phyloP scores from a whole-genome alignment of 352 stramenopile species.

The Sclerospora graminicola region DNA sequence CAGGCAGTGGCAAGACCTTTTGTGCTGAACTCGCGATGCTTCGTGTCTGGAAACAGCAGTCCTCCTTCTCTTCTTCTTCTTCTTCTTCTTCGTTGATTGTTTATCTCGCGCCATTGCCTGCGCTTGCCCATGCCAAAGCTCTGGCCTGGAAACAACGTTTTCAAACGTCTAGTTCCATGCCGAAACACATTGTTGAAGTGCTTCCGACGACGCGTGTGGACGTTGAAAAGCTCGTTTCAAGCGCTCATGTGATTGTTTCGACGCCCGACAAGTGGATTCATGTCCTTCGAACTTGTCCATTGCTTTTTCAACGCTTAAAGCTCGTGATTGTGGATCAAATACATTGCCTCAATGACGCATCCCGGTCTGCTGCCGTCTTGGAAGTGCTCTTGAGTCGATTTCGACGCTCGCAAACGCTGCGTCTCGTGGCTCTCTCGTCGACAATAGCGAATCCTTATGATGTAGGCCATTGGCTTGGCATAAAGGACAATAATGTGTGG shows the following conservation, averaged over 20 bases:
- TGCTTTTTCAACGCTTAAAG: conserved; percentile 49
- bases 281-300: too few species aligned
- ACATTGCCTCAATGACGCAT: conserved; percentile 94
- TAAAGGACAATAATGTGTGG: conserved; percentile 39
- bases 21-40: conserved; percentile 96
- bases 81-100: conserved; percentile 91
- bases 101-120: conserved; percentile 97
- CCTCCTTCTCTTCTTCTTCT: too few species aligned
- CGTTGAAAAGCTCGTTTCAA: conserved; percentile 75
- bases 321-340: conserved; percentile 97
- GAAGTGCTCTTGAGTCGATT: conserved; percentile 87
- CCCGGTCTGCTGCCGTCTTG: conserved; percentile 78
- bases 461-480: conserved; percentile 95
- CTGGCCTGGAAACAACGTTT: conserved; percentile 94
- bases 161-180: conserved; percentile 63
- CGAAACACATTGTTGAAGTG: conserved; percentile 93
- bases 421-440: conserved; percentile 94
- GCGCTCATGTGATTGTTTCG: conserved; percentile 94
- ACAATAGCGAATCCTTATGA: conserved; percentile 94
- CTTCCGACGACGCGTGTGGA: conserved; percentile 96
- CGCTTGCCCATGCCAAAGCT: conserved; percentile 93
- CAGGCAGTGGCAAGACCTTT: conserved; percentile 94
- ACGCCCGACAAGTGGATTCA: conserved; percentile 98
- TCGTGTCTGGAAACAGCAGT: conserved; percentile 82
- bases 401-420: conserved; percentile 74